Percentiles rank a stretch among this genome's conserved stretches.
Conservation (phyloP, 106 monocot species). For the Chionographis japonica region DNA sequence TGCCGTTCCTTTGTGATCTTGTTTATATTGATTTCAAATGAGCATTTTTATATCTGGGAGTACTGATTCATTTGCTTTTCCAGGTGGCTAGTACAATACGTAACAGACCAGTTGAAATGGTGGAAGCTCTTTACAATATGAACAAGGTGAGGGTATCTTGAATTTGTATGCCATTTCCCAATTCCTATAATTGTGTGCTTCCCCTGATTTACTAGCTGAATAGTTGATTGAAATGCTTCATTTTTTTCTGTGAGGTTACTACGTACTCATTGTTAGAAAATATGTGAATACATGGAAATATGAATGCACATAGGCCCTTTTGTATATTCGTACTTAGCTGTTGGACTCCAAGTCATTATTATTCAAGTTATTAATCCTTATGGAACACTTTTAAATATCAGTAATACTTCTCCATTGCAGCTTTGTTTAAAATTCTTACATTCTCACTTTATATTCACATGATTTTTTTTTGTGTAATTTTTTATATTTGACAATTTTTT, state of each 20-base stretch:
- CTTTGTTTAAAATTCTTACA: neutral
- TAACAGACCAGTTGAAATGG: constrained; percentile 85
- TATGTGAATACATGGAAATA: neutral
- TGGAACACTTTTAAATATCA: neutral
- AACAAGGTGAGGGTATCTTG: constrained; percentile 46
- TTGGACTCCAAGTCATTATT: too few species aligned
- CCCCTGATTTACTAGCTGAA: too few species aligned
- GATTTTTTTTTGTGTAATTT: neutral
- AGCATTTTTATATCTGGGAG: too few species aligned
- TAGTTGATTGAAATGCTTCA: too few species aligned
- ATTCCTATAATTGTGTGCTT: too few species aligned
- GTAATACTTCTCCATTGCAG: neutral
- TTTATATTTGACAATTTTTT: too few species aligned
- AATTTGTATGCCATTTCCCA: neutral
- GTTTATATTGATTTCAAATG: constrained; percentile 1
- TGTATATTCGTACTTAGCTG: neutral
- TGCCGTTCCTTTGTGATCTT: constrained; percentile 10
- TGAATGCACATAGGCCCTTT: neutral
- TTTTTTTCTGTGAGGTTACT: neutral
- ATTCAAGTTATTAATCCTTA: too few species aligned
- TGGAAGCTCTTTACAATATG: constrained; percentile 95
- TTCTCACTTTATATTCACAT: neutral
- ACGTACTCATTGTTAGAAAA: neutral
- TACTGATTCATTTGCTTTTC: constrained; percentile 4
- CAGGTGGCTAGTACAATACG: constrained; percentile 66